Evolutionary conservation across 352 stramenopile genomes (phyloP).

Genomic region (Globisporangium echinulatum): DNA sequence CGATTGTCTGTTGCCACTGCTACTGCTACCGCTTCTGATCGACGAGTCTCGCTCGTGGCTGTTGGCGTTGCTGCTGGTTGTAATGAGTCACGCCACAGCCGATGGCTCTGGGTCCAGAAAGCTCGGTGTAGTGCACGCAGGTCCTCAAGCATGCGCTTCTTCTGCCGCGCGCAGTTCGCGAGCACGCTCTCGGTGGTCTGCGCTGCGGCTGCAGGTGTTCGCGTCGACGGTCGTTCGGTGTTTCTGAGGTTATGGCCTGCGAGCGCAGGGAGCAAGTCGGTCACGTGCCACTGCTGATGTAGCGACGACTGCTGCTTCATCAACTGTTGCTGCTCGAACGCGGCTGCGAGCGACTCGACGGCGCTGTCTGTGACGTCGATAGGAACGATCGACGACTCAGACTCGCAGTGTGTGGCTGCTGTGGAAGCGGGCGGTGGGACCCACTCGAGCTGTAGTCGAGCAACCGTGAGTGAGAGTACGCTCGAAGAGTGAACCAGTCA

Average conservation of each 20-base stretch:
- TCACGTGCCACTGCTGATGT: too few relatives aligned
- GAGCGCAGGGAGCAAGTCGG: too few relatives aligned
- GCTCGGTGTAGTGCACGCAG: slow-evolving; percentile 22
- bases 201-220: background rate
- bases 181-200: slow-evolving; percentile 20
- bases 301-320: too few relatives aligned
- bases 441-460: slow-evolving; percentile 5
- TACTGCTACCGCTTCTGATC: too few relatives aligned
- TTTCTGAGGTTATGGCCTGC: too few relatives aligned
- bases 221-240: background rate
- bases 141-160: slow-evolving; percentile 21
- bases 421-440: background rate
- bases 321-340: slow-evolving; percentile 3
- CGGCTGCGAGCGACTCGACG: background rate
- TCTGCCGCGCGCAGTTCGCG: slow-evolving; percentile 27
- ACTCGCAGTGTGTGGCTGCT: background rate
- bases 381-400: background rate
- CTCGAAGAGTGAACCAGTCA: background rate
- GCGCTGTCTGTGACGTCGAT: slow-evolving; percentile 4
- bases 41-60: background rate
- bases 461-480: background rate
- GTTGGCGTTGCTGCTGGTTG: background rate
- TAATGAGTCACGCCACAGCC: background rate
- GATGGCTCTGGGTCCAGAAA: slow-evolving; percentile 23
- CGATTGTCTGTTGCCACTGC: too few relatives aligned